Conservation (phyloP, 2,329 filamentous ascomycete genomes). For the Sarocladium kiliense region DNA sequence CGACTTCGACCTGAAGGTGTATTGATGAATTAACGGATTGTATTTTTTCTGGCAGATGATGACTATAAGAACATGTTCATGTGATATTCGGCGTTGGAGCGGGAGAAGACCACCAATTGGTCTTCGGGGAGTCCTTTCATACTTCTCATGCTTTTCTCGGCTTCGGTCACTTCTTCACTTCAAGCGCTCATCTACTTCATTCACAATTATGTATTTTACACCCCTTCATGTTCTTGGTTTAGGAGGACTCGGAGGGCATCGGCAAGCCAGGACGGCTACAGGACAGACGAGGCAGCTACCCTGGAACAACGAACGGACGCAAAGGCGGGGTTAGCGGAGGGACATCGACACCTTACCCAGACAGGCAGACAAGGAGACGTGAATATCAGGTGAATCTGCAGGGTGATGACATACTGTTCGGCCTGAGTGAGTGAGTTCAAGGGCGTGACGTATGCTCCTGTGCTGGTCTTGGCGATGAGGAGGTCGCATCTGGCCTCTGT, state of each 20-base stretch:
- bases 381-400: background rate
- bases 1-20: conserved; percentile 48
- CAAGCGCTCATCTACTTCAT: too few species aligned
- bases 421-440: background rate
- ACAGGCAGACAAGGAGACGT: background rate
- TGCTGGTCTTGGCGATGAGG: background rate
- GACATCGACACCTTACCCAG: background rate
- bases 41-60: background rate
- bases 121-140: too few species aligned
- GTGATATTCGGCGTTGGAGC: background rate
- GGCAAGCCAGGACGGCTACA: background rate
- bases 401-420: background rate
- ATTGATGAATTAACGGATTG: conserved; percentile 16
- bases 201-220: background rate
- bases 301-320: background rate
- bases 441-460: background rate
- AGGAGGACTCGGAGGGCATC: background rate
- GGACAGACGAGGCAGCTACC: background rate
- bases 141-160: too few species aligned
- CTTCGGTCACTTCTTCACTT: too few species aligned
- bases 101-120: too few species aligned
- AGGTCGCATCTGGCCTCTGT: too few species aligned
- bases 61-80: background rate
- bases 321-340: background rate
- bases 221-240: background rate